phyloP scores from a whole-genome alignment of 495 filamentous ascomycete genomes.

The Beverwykella pulmonaria region DNA sequence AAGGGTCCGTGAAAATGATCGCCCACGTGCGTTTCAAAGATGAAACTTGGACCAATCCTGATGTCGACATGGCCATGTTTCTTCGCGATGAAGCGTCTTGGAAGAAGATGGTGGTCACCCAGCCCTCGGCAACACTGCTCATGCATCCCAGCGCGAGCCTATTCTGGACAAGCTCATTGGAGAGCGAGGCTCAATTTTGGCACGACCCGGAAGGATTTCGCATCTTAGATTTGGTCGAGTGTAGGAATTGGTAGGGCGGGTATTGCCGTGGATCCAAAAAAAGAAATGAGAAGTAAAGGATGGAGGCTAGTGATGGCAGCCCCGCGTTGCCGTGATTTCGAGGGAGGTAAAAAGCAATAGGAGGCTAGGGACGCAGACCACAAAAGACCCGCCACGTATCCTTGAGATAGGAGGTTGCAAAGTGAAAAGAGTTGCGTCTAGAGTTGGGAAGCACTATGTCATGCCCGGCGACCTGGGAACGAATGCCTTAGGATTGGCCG shows the following conservation, averaged over 20 bases:
- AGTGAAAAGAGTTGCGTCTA: no score
- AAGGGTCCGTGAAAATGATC: slow-evolving; percentile 11
- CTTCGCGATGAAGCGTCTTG: background rate
- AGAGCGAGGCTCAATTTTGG: background rate
- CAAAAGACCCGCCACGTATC: no score
- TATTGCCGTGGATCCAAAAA: no score
- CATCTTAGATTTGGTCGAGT: background rate
- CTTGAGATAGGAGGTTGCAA: no score
- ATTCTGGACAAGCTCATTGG: slow-evolving; percentile 2
- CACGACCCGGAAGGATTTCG: background rate
- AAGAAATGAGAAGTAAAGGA: no score
- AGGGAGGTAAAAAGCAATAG: no score
- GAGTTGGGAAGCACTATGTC: no score
- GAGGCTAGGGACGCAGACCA: no score
- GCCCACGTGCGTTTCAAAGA: slow-evolving; percentile 4
- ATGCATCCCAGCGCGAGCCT: slow-evolving; percentile 11
- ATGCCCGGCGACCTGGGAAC: no score
- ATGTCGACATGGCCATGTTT: background rate
- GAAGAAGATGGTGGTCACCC: slow-evolving; percentile 9
- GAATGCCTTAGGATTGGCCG: no score
- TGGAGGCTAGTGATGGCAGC: no score
- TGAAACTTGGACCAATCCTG: background rate
- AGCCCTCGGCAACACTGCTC: background rate
- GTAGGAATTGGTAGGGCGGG: background rate
- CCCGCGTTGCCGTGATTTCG: no score